Evolutionary conservation across 2,329 filamentous ascomycete genomes (phyloP).

Genomic region (Colletotrichum lupini): DNA sequence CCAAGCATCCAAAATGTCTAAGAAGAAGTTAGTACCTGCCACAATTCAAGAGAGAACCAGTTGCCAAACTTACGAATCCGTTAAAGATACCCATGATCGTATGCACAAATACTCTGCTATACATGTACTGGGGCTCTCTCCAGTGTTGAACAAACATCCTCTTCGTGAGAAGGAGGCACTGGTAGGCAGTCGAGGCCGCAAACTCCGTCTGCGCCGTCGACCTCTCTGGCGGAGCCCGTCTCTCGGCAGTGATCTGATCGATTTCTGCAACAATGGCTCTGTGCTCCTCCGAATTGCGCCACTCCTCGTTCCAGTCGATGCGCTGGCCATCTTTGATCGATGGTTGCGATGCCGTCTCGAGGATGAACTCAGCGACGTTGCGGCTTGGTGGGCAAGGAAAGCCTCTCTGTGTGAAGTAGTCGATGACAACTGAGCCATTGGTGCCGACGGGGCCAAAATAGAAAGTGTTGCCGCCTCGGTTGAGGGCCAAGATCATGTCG

Average conservation of each 20-base stretch:
- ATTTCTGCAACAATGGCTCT: conserved; percentile 72
- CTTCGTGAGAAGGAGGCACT: conserved; percentile 75
- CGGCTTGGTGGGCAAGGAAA: conserved; percentile 69
- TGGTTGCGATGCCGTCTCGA: conserved; percentile 55
- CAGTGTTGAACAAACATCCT: conserved; percentile 79
- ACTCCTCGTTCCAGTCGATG: conserved; percentile 81
- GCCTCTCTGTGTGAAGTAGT: conserved; percentile 72
- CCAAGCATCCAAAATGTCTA: conserved; percentile 78
- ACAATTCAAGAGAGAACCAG: background rate
- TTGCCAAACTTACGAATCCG: conserved; percentile 56
- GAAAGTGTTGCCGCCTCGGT: conserved; percentile 76
- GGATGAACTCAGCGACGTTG: conserved; percentile 62
- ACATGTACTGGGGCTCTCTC: conserved; percentile 81
- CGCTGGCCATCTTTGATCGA: conserved; percentile 49
- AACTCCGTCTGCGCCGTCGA: conserved; percentile 61
- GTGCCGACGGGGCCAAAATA: conserved; percentile 80
- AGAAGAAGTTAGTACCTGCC: conserved; percentile 44
- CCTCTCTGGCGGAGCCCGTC: conserved; percentile 47
- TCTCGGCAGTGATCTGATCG: conserved; percentile 61
- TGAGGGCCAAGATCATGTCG: conserved; percentile 77
- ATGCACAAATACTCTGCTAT: conserved; percentile 79
- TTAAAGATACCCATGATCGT: conserved; percentile 82
- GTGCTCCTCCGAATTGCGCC: conserved; percentile 73
- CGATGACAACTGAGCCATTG: conserved; percentile 67
- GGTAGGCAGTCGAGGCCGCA: conserved; percentile 71